Evolutionary conservation across 1,284 basidiomycete genomes (phyloP), one percentile per base, ranked within the genome.

Genomic region (Athelia psychrophila): DNA sequence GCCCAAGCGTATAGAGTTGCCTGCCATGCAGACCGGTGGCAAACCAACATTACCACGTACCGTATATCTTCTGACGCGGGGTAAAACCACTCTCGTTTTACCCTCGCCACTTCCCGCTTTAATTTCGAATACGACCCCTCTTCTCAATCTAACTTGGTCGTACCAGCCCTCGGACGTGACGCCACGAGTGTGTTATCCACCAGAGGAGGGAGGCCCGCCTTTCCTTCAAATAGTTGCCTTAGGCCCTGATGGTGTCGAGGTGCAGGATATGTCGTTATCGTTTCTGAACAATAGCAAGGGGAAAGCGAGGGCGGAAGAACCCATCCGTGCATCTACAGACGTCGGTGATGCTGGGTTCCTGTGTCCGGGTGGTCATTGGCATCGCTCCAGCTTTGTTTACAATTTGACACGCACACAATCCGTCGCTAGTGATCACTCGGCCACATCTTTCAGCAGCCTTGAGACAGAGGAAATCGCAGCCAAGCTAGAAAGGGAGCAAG

Each of bases 311-410:
- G 64, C 65, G 6, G 74, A 79, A 46, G 78, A 80, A 18, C 64
- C 73, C 2, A 54, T 80, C 3, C 73, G 76, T n/a, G 78, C 77
- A 1, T 78, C 83, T 53, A 75, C 77, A 32, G 84, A 88, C 54
- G 62, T 88, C 13, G 85, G 84, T 4, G 80, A 84, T 54, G 72
- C 80, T 2, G 86, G 86, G 0, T 83, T 83, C 61, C 67, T 92
- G 50, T 75, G 75, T 52, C 51, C 54, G 1, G 88, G 90, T 19
- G 90, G 88, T 5, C 80, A 85, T 56, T 91, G 88, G 88, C 79
- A 90, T 54, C 70, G 74, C 23, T 69, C 76, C 22, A 64, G 72
- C 35, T 70, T 70, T 48, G 64, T 72, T 27, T 72, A 74, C 20
- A 68, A 72, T 9, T 65, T 68, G 3, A 61, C 62, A 24, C 61